Evolutionary conservation across 805 yeast genomes (phyloP).

Genomic region (Cyberlindnera xylosilytica): DNA sequence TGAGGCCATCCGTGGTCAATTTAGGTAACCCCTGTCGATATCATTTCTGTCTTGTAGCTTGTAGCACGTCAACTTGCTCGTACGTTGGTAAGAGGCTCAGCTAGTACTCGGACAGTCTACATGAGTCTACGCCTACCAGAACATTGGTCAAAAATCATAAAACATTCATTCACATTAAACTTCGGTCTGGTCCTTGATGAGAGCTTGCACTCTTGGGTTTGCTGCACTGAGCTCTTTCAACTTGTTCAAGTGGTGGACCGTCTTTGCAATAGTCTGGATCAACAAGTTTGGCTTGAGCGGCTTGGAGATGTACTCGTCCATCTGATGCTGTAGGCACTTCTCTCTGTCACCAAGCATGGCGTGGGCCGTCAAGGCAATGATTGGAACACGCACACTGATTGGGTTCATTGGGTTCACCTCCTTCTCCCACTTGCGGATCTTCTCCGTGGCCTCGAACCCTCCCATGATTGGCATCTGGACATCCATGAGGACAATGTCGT

Average conservation of each 20-base stretch:
- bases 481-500: constrained; percentile 85
- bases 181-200: constrained; percentile 3
- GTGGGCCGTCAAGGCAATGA: constrained; percentile 87
- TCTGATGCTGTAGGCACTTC: constrained; percentile 78
- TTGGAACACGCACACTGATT: constrained; percentile 73
- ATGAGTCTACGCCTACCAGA: background rate
- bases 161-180: background rate
- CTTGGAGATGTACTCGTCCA: constrained; percentile 88
- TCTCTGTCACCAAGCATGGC: constrained; percentile 93
- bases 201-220: constrained; percentile 18
- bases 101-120: too few species aligned
- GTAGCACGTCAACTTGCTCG: too few species aligned
- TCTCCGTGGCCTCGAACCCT: constrained; percentile 86
- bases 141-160: background rate
- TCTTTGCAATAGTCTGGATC: constrained; percentile 80
- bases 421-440: constrained; percentile 83
- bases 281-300: constrained; percentile 80
- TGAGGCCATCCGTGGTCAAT: too few species aligned
- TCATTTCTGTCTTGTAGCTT: too few species aligned
- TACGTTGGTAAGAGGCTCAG: too few species aligned
- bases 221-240: constrained; percentile 41
- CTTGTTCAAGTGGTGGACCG: constrained; percentile 68
- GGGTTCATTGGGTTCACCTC: constrained; percentile 68
- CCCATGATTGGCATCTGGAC: constrained; percentile 96
- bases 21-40: too few species aligned